Base-by-base conservation (phyloP, 768 basidiomycete genomes). In the Suillus spraguei region DNA sequence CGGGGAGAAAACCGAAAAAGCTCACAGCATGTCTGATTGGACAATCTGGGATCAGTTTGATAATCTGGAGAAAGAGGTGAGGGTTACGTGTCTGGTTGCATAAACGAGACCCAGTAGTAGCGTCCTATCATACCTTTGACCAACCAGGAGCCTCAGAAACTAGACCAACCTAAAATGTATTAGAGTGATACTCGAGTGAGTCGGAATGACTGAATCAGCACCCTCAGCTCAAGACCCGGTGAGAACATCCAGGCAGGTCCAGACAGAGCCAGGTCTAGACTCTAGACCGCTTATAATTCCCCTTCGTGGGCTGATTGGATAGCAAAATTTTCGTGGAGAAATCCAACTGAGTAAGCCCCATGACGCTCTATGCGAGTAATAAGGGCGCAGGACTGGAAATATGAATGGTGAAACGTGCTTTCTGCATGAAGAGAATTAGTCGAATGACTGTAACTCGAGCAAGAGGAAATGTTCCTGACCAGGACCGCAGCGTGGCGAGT, bases 31-130 rank as follows among this genome's bases (percentile, higher is more conserved):
- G 38, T 47, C 22, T 55, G 44, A 24, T 32, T 32, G 44, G 33
- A 54, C 36, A 22, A 50, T 38, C 55, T 16, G 13, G 42, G 3
- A 52, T 60, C n/a, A n/a, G 62, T 69, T 58, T n/a, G 41, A 42
- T 53, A 11, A 39, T 36, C 41, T 61, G 50, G 22, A 58, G 64
- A 64, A 65, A 38, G 62, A 50, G 42, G 28, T 22, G 54, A 63
- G 65, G 24, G 65, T 67, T 71, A 71, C 63, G 54, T 64, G 66
- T 55, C 60, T 65, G 58, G n/a, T 14, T 56, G 36, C 22, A 17
- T 16, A 55, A 22, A 55, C 53, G 17, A 55, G 20, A n/a, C 24
- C 22, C 16, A 4, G 7, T n/a, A 8, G 6, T 7, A n/a, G n/a
- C n/a, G 52, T 6, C 20, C 17, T 33, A n/a, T 24, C n/a, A 28